Percentiles rank a stretch among this genome's conserved stretches.
Conservation (phyloP, 352 stramenopile species). For the Phytophthora parvispora region DNA sequence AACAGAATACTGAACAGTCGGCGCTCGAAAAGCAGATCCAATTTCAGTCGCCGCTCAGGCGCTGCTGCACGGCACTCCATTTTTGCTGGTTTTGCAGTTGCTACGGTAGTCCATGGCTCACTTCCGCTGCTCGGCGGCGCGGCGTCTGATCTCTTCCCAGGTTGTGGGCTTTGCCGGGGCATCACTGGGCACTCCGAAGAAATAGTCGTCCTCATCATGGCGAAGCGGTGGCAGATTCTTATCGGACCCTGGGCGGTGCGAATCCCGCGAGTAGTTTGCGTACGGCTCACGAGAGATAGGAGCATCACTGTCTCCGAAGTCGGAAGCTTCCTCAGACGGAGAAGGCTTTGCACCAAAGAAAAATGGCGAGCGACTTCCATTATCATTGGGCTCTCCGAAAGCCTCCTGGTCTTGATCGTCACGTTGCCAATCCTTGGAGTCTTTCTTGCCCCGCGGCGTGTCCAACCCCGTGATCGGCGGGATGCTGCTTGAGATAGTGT, state of each 20-base stretch:
- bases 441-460: conserved; percentile 20
- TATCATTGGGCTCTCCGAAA: conserved; percentile 33
- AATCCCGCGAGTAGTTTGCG: conserved; percentile 30
- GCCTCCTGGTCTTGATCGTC: conserved; percentile 20
- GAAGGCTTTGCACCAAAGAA: conserved; percentile 55
- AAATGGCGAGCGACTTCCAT: conserved; percentile 45
- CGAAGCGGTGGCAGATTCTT: conserved; percentile 24
- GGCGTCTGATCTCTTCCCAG: conserved; percentile 84
- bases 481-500: conserved; percentile 21
- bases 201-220: conserved; percentile 65
- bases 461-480: conserved; percentile 41
- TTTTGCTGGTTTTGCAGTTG: conserved; percentile 3
- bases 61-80: conserved; percentile 3
- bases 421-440: conserved; percentile 11
- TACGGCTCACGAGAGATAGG: conserved; percentile 55
- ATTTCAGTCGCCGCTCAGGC: conserved; percentile 5
- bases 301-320: conserved; percentile 20
- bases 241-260: conserved; percentile 10
- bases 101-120: conserved; percentile 30
- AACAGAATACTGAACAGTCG: conserved; percentile 20
- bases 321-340: conserved; percentile 2
- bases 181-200: conserved; percentile 44
- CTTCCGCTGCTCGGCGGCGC: conserved; percentile 57
- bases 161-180: conserved; percentile 55
- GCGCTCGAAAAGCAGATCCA: conserved; percentile 7